A percentile compares a stretch with the other conserved stretches of the same genome.
Evolutionary conservation across 2,329 filamentous ascomycete genomes (phyloP).

Genomic region (Acarospora socialis): DNA sequence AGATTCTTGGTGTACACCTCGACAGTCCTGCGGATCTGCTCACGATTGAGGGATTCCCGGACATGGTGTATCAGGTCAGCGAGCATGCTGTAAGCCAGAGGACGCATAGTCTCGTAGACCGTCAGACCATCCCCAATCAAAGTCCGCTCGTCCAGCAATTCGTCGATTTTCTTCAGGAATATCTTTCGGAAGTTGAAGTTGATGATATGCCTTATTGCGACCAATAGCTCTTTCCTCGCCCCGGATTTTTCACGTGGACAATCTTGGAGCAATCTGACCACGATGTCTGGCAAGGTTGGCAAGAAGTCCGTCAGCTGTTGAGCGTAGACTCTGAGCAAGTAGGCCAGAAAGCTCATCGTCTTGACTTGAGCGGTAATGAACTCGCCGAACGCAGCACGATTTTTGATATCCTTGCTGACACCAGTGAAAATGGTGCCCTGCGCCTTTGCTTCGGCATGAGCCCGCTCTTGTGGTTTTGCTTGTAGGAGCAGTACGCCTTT

Average conservation of each 20-base stretch:
- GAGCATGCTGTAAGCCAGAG: slow-evolving; percentile 94
- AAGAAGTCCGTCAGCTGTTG: slow-evolving; percentile 81
- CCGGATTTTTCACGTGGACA: slow-evolving; percentile 90
- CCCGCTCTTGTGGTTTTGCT: slow-evolving; percentile 83
- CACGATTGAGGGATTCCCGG: slow-evolving; percentile 69
- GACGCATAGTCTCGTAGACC: slow-evolving; percentile 91
- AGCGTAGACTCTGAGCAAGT: slow-evolving; percentile 75
- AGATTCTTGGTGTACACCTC: slow-evolving; percentile 95
- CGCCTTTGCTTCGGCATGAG: slow-evolving; percentile 69
- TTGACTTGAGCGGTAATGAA: slow-evolving; percentile 98
- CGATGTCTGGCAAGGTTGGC: slow-evolving; percentile 69
- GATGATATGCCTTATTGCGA: slow-evolving; percentile 95
- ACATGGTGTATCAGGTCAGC: slow-evolving; percentile 97
- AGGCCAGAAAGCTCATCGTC: slow-evolving; percentile 97
- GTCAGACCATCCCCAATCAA: slow-evolving; percentile 91
- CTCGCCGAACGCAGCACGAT: slow-evolving; percentile 85
- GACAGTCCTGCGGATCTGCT: slow-evolving; percentile 89
- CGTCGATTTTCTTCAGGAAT: slow-evolving; percentile 86
- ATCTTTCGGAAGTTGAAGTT: slow-evolving; percentile 98
- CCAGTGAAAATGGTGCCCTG: slow-evolving; percentile 78
- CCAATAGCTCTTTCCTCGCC: slow-evolving; percentile 83
- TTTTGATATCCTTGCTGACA: slow-evolving; percentile 85
- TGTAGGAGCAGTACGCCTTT: slow-evolving; percentile 79
- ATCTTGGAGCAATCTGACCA: slow-evolving; percentile 81
- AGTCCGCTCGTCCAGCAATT: slow-evolving; percentile 83